Evolutionary conservation across 805 yeast genomes (phyloP).

Genomic region (Wickerhamiella spandovensis): DNA sequence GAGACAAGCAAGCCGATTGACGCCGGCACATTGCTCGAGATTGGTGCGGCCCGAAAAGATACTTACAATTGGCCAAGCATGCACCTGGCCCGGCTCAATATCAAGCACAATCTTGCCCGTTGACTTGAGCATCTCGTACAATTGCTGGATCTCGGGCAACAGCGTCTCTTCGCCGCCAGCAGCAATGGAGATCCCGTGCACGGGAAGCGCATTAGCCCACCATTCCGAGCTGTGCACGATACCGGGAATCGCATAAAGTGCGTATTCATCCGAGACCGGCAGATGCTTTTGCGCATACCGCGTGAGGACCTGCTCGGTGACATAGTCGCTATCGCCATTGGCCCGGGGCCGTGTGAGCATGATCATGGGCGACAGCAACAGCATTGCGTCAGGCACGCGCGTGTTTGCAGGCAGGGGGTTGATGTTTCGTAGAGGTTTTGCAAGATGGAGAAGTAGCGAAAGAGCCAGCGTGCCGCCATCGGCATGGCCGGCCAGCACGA

Average conservation of each 20-base stretch:
- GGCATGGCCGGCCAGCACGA: slow-evolving; percentile 34
- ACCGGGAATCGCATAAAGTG: slow-evolving; percentile 9
- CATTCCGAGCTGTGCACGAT: slow-evolving; percentile 18
- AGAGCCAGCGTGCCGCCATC: slow-evolving; percentile 35
- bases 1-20: slow-evolving; percentile 28
- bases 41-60: slow-evolving; percentile 31
- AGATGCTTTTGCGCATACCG: slow-evolving; percentile 7
- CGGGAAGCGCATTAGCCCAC: slow-evolving; percentile 33
- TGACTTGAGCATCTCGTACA: slow-evolving; percentile 20
- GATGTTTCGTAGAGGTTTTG: slow-evolving; percentile 21
- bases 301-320: slow-evolving; percentile 8
- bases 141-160: slow-evolving; percentile 27
- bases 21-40: slow-evolving; percentile 32
- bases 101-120: slow-evolving; percentile 26
- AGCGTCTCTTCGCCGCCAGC: slow-evolving; percentile 34
- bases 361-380: slow-evolving; percentile 24
- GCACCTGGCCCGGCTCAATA: slow-evolving; percentile 27
- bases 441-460: slow-evolving; percentile 27
- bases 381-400: slow-evolving; percentile 22
- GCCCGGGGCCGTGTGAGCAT: not conserved
- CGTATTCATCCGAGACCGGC: not conserved
- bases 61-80: slow-evolving; percentile 37
- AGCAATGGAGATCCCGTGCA: slow-evolving; percentile 28
- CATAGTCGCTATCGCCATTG: slow-evolving; percentile 10
- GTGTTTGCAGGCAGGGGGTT: slow-evolving; percentile 1